Conservation (phyloP, 2,329 filamentous ascomycete species). For the Fusarium sp. region DNA sequence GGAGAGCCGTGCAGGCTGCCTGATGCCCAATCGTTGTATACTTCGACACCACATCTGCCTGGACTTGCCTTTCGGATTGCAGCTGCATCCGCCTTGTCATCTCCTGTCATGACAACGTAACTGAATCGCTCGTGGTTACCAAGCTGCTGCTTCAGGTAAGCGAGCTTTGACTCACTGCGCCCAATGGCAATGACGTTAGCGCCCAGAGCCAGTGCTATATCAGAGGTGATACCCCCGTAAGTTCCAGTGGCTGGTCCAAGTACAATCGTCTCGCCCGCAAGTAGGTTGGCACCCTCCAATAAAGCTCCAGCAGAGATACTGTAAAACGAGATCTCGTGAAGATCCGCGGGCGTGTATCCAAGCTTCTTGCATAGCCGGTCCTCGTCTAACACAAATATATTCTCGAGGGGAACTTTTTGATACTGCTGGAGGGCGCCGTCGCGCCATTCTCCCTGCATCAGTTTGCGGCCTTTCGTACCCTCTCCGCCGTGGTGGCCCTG, state of each 20-base stretch:
- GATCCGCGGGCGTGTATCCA: background rate
- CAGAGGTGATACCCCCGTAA: background rate
- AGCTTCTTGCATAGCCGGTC: background rate
- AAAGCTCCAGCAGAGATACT: background rate
- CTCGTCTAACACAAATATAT: background rate
- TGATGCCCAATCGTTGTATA: background rate
- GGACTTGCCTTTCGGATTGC: background rate
- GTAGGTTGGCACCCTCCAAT: background rate
- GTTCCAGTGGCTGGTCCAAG: background rate
- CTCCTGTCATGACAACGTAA: background rate
- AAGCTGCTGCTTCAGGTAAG: background rate
- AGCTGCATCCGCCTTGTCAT: background rate
- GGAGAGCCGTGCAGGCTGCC: background rate
- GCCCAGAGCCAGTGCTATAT: background rate
- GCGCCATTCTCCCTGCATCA: background rate
- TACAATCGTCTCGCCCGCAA: background rate
- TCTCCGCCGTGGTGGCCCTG: background rate
- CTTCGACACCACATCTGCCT: background rate
- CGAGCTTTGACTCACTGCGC: background rate
- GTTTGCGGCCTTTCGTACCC: background rate
- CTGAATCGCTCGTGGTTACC: background rate
- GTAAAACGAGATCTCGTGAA: background rate
- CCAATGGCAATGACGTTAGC: background rate
- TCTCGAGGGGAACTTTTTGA: background rate
- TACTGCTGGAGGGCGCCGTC: background rate